A percentile compares a stretch with the other conserved stretches of the same genome.
These are phyloP conservation scores for Phytophthora kernoviae DNA, from an alignment of 352 stramenopile genomes.

Conservation along the genomic window DNA sequence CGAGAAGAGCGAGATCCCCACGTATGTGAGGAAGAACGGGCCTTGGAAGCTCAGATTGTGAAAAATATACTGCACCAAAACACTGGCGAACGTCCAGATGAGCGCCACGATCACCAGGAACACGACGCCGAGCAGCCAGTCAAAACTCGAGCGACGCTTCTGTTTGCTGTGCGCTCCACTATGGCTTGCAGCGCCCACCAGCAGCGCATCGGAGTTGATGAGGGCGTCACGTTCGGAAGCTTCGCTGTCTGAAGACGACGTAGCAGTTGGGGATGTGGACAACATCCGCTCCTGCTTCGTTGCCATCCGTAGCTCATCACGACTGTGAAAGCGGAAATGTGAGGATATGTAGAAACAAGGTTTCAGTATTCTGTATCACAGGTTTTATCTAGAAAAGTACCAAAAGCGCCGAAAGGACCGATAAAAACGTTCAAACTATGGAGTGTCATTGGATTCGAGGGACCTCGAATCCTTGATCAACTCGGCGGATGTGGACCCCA, in stretches of 20 bases:
- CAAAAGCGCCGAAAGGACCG: too few species aligned
- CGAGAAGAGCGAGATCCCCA: constrained; percentile 87
- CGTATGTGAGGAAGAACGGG: constrained; percentile 91
- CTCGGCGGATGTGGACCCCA: too few species aligned
- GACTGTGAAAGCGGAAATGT: constrained; percentile 3
- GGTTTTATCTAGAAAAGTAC: too few species aligned
- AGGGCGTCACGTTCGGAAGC: constrained; percentile 28
- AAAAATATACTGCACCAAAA: constrained; percentile 91
- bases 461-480: too few species aligned
- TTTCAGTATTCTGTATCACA: too few species aligned
- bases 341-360: too few species aligned
- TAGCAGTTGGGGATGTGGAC: constrained; percentile 25
- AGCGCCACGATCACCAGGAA: constrained; percentile 78
- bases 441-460: too few species aligned
- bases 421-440: too few species aligned
- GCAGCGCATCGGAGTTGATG: constrained; percentile 24
- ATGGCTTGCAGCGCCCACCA: constrained; percentile 19
- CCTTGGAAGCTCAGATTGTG: constrained; percentile 83
- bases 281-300: constrained; percentile 11
- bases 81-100: constrained; percentile 86
- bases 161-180: constrained; percentile 11
- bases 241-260: constrained; percentile 27
- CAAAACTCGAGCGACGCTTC: constrained; percentile 40
- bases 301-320: constrained; percentile 23
- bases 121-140: constrained; percentile 73